phyloP scores from a whole-genome alignment of 306 rosid genomes.

The Ormosia emarginata region DNA sequence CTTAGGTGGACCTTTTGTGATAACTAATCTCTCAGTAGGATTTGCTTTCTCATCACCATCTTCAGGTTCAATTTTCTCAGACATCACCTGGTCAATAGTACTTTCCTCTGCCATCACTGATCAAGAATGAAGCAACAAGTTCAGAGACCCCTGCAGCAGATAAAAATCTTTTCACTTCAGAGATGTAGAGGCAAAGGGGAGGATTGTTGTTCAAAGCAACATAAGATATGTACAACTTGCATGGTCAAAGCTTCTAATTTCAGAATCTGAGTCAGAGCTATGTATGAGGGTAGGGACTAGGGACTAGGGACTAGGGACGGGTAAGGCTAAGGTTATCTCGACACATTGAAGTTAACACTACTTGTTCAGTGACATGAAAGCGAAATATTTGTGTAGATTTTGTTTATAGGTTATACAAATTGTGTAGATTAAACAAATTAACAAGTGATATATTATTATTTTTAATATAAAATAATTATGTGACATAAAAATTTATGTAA shows the following conservation, averaged over 20 bases:
- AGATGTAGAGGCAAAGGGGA: neutral
- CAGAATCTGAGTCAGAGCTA: neutral
- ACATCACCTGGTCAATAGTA: slow-evolving; percentile 29
- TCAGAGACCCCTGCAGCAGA: slow-evolving; percentile 42
- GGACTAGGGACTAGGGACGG: too few relatives aligned
- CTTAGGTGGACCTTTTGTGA: slow-evolving; percentile 20
- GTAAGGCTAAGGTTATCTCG: too few relatives aligned
- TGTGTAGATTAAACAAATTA: too few relatives aligned
- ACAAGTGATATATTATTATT: too few relatives aligned
- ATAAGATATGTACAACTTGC: neutral
- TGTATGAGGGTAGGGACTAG: too few relatives aligned
- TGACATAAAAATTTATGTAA: too few relatives aligned
- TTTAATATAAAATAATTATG: too few relatives aligned
- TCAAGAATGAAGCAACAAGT: slow-evolving; percentile 20
- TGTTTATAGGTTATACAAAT: too few relatives aligned
- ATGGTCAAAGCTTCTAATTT: slow-evolving; percentile 5
- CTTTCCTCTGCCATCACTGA: slow-evolving; percentile 42
- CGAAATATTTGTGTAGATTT: too few relatives aligned
- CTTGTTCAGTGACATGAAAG: neutral
- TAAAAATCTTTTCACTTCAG: slow-evolving; percentile 17
- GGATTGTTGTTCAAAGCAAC: neutral
- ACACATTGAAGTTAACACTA: neutral
- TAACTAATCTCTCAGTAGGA: slow-evolving; percentile 5
- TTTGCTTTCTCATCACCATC: slow-evolving; percentile 17
- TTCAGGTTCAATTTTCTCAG: slow-evolving; percentile 22